Percentiles rank a stretch among this genome's conserved stretches.
phyloP scores from a whole-genome alignment of 2,329 filamentous ascomycete genomes.

The Aspergillus quadricinctus region DNA sequence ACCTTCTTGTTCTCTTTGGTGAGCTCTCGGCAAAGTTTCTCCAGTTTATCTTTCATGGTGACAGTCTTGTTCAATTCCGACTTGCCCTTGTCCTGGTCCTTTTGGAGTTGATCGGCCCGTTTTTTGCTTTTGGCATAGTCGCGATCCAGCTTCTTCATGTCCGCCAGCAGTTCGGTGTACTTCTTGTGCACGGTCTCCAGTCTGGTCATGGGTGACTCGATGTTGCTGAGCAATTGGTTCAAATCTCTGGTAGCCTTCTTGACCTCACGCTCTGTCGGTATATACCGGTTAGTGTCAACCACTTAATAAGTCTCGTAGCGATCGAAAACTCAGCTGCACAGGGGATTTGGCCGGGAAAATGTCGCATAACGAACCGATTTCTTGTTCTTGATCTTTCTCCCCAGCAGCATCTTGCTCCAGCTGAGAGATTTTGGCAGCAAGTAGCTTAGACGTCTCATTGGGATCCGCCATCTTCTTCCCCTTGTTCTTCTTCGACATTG shows the following conservation, averaged over 20 bases:
- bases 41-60: constrained; percentile 89
- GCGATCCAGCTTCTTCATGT: constrained; percentile 93
- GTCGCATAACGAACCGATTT: constrained; percentile 69
- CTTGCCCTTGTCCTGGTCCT: constrained; percentile 87
- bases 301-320: constrained; percentile 7
- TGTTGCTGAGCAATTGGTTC: constrained; percentile 74
- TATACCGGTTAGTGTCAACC: constrained; percentile 22
- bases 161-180: constrained; percentile 83
- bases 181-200: constrained; percentile 87
- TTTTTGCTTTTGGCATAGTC: constrained; percentile 97
- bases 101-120: constrained; percentile 86
- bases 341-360: not conserved
- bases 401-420: constrained; percentile 88
- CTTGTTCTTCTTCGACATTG: constrained; percentile 70
- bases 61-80: constrained; percentile 87
- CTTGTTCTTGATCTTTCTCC: constrained; percentile 90
- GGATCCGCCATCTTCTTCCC: constrained; percentile 80
- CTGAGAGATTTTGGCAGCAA: constrained; percentile 91
- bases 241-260: constrained; percentile 91
- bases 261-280: constrained; percentile 74
- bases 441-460: constrained; percentile 83
- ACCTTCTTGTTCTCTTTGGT: constrained; percentile 98
- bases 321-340: constrained; percentile 11
- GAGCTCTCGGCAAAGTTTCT: constrained; percentile 90
- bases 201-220: constrained; percentile 87